Conservation (phyloP, 2,329 filamentous ascomycete species). For the Daldinia eschscholtzii region DNA sequence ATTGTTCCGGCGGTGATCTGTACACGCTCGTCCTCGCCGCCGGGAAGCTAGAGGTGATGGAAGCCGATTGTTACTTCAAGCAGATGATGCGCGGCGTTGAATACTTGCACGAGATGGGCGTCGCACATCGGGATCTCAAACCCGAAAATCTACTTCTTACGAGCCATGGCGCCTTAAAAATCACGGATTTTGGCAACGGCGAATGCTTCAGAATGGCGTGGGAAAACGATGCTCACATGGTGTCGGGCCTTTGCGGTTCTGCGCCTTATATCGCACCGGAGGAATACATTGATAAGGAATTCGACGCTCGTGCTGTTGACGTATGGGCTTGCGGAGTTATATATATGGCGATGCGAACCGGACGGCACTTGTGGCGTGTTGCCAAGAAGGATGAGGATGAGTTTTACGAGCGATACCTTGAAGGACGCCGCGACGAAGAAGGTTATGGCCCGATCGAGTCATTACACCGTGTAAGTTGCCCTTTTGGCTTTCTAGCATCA, state of each 20-base stretch:
- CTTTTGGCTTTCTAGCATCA: background rate
- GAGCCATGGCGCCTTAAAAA: constrained; percentile 92
- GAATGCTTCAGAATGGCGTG: constrained; percentile 99
- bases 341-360: constrained; percentile 99
- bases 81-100: constrained; percentile 99
- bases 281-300: constrained; percentile 95
- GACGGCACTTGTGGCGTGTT: constrained; percentile 95
- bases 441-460: constrained; percentile 98
- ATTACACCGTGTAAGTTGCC: constrained; percentile 83
- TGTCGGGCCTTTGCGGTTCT: constrained; percentile 93
- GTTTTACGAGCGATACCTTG: constrained; percentile 94
- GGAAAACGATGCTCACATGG: constrained; percentile 99
- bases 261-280: constrained; percentile 98
- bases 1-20: constrained; percentile 94
- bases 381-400: constrained; percentile 97
- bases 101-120: constrained; percentile 99
- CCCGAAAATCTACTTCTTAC: constrained; percentile 96
- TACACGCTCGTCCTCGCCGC: constrained; percentile 93
- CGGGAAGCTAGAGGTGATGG: constrained; percentile 89
- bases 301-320: constrained; percentile 96
- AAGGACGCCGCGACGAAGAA: constrained; percentile 92
- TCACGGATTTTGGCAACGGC: constrained; percentile 98
- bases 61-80: constrained; percentile 99
- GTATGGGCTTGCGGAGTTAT: constrained; percentile 99
- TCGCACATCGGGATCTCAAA: constrained; percentile 95